A percentile compares a stretch with the other conserved stretches of the same genome.
phyloP scores from a whole-genome alignment of 2,329 filamentous ascomycete genomes.

The Lachnellula cervina region DNA sequence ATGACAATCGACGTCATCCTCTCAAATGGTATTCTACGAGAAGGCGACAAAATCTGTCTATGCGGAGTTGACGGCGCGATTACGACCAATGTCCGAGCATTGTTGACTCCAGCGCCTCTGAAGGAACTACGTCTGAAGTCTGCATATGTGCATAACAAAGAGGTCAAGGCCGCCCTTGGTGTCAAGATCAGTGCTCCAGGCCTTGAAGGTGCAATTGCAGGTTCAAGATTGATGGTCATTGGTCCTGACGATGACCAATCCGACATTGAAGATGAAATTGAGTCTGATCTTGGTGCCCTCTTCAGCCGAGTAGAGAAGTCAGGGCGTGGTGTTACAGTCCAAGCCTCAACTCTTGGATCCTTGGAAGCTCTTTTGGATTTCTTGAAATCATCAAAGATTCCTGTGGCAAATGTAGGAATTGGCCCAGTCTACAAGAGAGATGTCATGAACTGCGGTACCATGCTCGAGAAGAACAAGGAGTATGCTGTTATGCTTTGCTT shows the following conservation, averaged over 20 bases:
- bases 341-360: slow-evolving; percentile 94
- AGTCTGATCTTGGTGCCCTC: slow-evolving; percentile 86
- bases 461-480: slow-evolving; percentile 93
- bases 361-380: slow-evolving; percentile 95
- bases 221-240: slow-evolving; percentile 89
- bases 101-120: slow-evolving; percentile 87
- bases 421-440: slow-evolving; percentile 97
- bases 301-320: slow-evolving; percentile 89
- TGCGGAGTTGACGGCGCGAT: slow-evolving; percentile 98
- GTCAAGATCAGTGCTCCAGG: slow-evolving; percentile 98
- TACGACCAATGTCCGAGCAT: slow-evolving; percentile 87
- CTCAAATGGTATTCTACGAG: slow-evolving; percentile 88
- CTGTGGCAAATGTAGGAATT: slow-evolving; percentile 94
- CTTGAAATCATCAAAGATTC: slow-evolving; percentile 92
- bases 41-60: slow-evolving; percentile 90
- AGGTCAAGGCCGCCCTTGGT: slow-evolving; percentile 96
- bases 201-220: slow-evolving; percentile 92
- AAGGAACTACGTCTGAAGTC: slow-evolving; percentile 95
- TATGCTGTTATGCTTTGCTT: slow-evolving; percentile 99
- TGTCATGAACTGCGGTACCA: slow-evolving; percentile 89
- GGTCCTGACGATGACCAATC: slow-evolving; percentile 95
- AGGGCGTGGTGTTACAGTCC: slow-evolving; percentile 91
- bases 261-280: slow-evolving; percentile 93
- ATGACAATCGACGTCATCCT: slow-evolving; percentile 98
- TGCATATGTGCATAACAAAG: slow-evolving; percentile 96